phyloP scores from a whole-genome alignment of 2,329 filamentous ascomycete species.

The Xylariales sp. region DNA sequence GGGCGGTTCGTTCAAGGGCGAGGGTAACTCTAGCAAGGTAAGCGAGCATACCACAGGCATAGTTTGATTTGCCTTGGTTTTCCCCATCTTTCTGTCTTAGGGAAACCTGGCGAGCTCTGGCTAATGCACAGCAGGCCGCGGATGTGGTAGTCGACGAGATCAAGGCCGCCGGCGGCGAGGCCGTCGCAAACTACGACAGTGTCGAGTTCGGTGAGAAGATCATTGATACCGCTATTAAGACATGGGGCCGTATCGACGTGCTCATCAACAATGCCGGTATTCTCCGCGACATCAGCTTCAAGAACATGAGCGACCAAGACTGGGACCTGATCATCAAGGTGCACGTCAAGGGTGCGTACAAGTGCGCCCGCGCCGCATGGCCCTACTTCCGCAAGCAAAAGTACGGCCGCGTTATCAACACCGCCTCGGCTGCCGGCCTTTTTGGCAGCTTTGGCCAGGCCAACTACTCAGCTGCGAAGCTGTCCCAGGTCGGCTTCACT shows the following conservation, averaged over 20 bases:
- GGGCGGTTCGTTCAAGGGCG: constrained; percentile 87
- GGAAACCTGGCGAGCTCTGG: too few relatives aligned
- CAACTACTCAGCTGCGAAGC: constrained; percentile 97
- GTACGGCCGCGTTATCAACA: constrained; percentile 95
- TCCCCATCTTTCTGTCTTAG: too few relatives aligned
- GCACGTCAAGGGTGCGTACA: constrained; percentile 91
- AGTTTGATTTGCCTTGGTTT: too few relatives aligned
- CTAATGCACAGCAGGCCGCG: constrained; percentile 65
- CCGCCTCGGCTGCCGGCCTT: constrained; percentile 88
- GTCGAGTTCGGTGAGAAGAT: constrained; percentile 93
- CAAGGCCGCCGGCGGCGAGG: constrained; percentile 85
- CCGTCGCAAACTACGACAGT: constrained; percentile 94
- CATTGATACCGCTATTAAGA: constrained; percentile 80
- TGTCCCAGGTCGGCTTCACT: constrained; percentile 93
- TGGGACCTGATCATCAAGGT: constrained; percentile 95
- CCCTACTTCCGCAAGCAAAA: constrained; percentile 98
- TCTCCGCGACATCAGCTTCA: constrained; percentile 91
- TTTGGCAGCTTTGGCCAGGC: constrained; percentile 95
- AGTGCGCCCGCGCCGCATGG: constrained; percentile 92
- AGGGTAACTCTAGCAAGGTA: constrained; percentile 84
- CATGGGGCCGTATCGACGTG: constrained; percentile 83
- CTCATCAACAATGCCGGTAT: constrained; percentile 99
- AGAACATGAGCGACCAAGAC: constrained; percentile 96
- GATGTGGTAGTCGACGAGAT: constrained; percentile 82
- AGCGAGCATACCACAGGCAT: too few relatives aligned